phyloP scores from a whole-genome alignment of 345 rosid species.

The Bruguiera gymnorhiza region DNA sequence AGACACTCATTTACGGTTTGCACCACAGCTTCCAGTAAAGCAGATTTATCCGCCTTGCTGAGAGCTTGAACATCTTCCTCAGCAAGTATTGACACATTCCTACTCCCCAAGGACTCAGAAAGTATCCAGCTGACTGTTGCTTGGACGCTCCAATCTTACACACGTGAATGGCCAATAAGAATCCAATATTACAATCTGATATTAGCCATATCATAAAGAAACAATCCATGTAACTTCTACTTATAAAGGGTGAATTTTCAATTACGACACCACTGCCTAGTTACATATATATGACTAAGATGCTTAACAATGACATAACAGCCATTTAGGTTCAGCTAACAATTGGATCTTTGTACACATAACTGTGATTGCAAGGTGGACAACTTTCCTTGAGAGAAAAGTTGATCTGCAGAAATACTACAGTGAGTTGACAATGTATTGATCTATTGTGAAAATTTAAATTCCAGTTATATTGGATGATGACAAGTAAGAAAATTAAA shows the following conservation, averaged over 20 bases:
- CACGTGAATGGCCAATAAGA: constrained; percentile 15
- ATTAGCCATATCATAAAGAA: neutral
- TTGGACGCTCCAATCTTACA: constrained; percentile 56
- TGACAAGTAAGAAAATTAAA: neutral
- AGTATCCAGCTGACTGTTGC: constrained; percentile 55
- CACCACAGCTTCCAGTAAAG: constrained; percentile 37
- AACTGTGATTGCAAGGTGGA: neutral
- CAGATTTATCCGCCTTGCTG: constrained; percentile 24
- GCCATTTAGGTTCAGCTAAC: no score
- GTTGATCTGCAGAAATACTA: neutral
- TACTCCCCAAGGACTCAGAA: constrained; percentile 36
- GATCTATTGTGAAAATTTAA: neutral
- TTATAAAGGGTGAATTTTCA: no score
- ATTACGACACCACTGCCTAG: no score
- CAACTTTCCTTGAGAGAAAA: neutral
- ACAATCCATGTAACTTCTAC: no score
- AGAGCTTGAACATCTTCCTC: constrained; percentile 51
- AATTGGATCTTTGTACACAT: no score
- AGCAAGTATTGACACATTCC: constrained; percentile 43
- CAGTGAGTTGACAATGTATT: neutral
- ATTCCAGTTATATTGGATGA: neutral
- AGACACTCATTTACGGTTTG: constrained; percentile 43
- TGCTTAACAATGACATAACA: no score
- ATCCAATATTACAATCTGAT: neutral
- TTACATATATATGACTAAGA: no score